phyloP scores from a whole-genome alignment of 306 rosid genomes.

The Arachis hypogaea region DNA sequence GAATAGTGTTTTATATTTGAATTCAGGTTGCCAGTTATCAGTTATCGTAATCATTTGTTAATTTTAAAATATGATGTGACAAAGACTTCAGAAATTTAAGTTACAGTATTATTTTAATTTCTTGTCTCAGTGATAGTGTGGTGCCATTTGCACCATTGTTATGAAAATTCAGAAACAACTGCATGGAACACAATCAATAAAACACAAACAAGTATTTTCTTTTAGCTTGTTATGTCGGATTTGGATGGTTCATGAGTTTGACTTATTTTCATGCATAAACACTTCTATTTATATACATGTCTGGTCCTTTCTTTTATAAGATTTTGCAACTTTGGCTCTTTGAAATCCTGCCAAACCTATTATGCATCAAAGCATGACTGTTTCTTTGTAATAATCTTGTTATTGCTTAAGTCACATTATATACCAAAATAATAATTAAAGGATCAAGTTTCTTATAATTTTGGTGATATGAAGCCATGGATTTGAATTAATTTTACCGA shows the following conservation, averaged over 20 bases:
- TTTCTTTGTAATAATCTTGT: slow-evolving; percentile 22
- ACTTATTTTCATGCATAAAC: neutral
- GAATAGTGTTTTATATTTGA: slow-evolving; percentile 3
- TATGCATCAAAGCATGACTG: slow-evolving; percentile 8
- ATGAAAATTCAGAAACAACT: slow-evolving; percentile 5
- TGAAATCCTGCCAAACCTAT: slow-evolving; percentile 17
- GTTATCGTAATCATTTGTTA: slow-evolving; percentile 12
- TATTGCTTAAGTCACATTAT: slow-evolving; percentile 14
- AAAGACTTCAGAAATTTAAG: slow-evolving; percentile 22
- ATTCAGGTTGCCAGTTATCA: slow-evolving; percentile 29
- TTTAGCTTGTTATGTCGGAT: neutral
- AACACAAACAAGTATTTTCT: neutral
- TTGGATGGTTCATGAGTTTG: slow-evolving; percentile 1
- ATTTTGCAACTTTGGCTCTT: neutral
- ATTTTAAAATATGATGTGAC: neutral
- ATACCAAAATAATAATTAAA: neutral
- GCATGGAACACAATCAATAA: neutral
- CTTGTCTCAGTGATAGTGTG: neutral
- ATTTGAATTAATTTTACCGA: slow-evolving; percentile 13
- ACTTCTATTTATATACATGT: neutral
- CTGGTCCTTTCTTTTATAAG: neutral
- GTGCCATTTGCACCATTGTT: neutral
- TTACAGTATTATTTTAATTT: neutral
- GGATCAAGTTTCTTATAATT: neutral
- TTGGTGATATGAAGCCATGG: slow-evolving; percentile 13